Evolutionary conservation across 371 early-diverging fungal genomes (phyloP).

Genomic region (Rhizopus delemar): DNA sequence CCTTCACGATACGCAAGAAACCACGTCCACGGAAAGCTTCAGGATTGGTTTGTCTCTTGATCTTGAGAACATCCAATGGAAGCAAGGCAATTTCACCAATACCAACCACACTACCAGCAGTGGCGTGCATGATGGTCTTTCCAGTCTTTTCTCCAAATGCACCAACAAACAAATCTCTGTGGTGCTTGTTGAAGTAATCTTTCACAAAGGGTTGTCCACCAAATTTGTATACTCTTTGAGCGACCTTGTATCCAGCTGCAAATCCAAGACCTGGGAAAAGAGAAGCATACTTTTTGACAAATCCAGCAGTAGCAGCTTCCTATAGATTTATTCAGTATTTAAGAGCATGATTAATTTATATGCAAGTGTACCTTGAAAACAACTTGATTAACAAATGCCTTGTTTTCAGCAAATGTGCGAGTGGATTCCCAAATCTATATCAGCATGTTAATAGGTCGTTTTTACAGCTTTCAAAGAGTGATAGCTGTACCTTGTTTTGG

Average conservation of each 20-base stretch:
- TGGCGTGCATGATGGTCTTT: conserved; percentile 96
- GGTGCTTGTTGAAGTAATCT: conserved; percentile 85
- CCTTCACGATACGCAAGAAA: conserved; percentile 75
- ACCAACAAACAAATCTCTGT: conserved; percentile 72
- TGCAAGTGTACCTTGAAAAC: conserved; percentile 73
- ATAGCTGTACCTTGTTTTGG: conserved; percentile 65
- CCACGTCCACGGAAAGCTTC: conserved; percentile 86
- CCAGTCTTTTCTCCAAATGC: conserved; percentile 92
- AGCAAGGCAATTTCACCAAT: conserved; percentile 95
- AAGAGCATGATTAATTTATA: not conserved
- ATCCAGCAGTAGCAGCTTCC: conserved; percentile 77
- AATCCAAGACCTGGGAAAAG: conserved; percentile 97
- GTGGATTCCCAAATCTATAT: conserved; percentile 65
- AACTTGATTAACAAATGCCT: conserved; percentile 67
- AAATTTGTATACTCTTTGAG: conserved; percentile 96
- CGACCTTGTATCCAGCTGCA: conserved; percentile 95
- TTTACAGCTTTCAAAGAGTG: too few species aligned
- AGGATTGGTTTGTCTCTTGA: conserved; percentile 95
- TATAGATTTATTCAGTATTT: conserved; percentile 35
- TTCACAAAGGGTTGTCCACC: conserved; percentile 97
- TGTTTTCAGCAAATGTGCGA: conserved; percentile 58
- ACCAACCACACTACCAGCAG: conserved; percentile 95
- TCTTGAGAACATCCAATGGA: conserved; percentile 96
- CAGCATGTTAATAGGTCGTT: too few species aligned
- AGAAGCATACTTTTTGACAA: conserved; percentile 83